Evolutionary conservation across 495 filamentous ascomycete species (phyloP), one percentile per base, ranked within the genome.

Genomic region (Aspergillus mulundensis): DNA sequence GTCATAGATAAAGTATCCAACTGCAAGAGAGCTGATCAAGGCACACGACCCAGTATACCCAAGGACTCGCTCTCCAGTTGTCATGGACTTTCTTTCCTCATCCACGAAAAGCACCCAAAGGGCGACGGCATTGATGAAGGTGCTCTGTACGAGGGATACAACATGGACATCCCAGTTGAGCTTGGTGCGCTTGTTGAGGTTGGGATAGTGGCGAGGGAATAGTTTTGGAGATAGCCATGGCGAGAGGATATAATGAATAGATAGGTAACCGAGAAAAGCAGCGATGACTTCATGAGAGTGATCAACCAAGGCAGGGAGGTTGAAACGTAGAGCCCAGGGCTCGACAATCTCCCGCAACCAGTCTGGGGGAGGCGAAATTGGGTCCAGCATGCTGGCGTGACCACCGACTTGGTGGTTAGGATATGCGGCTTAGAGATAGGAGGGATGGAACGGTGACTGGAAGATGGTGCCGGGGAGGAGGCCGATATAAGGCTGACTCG

Each of bases 111-210:
- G 96, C 40, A 91, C 84, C 85, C 87, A 97, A 32, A 99, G 68
- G 14, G 91, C 89, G 38, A 88, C 67, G 41, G 56, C 66, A 67
- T 87, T 90, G 74, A 99, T 90, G n/a, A 91, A 72, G 15, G 80
- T 74, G 63, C 84, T 87, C 76, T 99, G 94, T 16, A 89, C 75
- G n/a, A 99, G 73, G 14, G 90, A 95, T 20, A 97, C 95, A 62
- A 97, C 87, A 67, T 97, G 94, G 24, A 96, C 87, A 71, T 99
- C 88, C 94, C 94, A 99, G 81, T 93, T 97, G 59, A 93, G 73
- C 69, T 81, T 84, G 46, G 87, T 93, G 28, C 85, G 81, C 10
- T 70, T 71, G 47, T 79, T 79, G 53, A 96, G 75, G 28, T 77
- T 74, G 12, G 79, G 72, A 73, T 97, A 98, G 61, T 78, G 78